These are phyloP conservation scores for Podospora bellae-mahoneyi DNA, from an alignment of 495 filamentous ascomycete species.

Conservation along the genomic window DNA sequence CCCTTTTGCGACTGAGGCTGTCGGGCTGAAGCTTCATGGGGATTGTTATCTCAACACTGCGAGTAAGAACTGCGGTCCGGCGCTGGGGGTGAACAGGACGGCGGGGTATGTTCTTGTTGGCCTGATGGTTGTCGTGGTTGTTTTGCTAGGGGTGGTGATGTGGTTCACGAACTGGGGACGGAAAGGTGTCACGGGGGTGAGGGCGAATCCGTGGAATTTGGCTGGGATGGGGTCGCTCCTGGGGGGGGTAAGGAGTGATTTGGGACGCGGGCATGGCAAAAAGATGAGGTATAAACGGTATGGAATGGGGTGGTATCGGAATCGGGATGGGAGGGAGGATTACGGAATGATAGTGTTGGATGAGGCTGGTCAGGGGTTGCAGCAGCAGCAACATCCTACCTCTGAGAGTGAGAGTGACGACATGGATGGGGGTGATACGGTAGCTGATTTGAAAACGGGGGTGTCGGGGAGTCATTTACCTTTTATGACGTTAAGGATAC, in stretches of 20 bases:
- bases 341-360: slow-evolving; percentile 35
- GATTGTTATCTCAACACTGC: slow-evolving; percentile 27
- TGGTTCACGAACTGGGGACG: slow-evolving; percentile 24
- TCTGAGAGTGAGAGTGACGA: not conserved
- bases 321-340: slow-evolving; percentile 22
- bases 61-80: slow-evolving; percentile 28
- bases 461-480: slow-evolving; percentile 18
- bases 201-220: slow-evolving; percentile 36
- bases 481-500: slow-evolving; percentile 31
- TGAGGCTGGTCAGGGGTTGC: slow-evolving; percentile 28
- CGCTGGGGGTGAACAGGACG: slow-evolving; percentile 29
- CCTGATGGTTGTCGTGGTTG: slow-evolving; percentile 27
- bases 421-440: slow-evolving; percentile 11
- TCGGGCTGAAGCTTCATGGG: slow-evolving; percentile 38
- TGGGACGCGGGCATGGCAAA: slow-evolving; percentile 15
- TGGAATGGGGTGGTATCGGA: slow-evolving; percentile 29
- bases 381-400: not conserved
- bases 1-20: slow-evolving; percentile 36
- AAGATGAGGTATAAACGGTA: slow-evolving; percentile 24
- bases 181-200: slow-evolving; percentile 33
- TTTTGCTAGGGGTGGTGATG: slow-evolving; percentile 25
- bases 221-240: slow-evolving; percentile 33
- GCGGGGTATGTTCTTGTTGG: slow-evolving; percentile 29
- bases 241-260: slow-evolving; percentile 17
- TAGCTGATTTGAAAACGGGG: not conserved